Evolutionary conservation across 371 early-diverging fungal genomes (phyloP).

Genomic region (Mortierella sp.): DNA sequence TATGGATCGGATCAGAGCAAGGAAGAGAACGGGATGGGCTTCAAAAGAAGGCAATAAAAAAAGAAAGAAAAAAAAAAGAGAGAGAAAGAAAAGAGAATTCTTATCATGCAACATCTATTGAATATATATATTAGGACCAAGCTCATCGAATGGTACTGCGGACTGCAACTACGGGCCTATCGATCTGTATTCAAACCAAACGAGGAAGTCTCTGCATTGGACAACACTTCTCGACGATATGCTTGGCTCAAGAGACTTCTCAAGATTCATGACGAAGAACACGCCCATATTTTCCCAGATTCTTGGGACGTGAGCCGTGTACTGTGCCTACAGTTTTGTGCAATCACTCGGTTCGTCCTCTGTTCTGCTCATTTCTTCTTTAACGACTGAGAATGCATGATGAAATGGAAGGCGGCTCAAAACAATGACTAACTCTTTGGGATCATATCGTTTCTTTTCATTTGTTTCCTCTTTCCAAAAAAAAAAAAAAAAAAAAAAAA

Average conservation of each 20-base stretch:
- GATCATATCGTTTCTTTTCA: too few relatives aligned
- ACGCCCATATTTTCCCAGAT: constrained; percentile 82
- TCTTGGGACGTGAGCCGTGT: constrained; percentile 82
- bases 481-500: background rate
- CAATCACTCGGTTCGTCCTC: constrained; percentile 76
- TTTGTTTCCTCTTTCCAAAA: background rate
- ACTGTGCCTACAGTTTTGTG: constrained; percentile 82
- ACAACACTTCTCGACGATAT: constrained; percentile 89
- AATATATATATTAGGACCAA: constrained; percentile 59
- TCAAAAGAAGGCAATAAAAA: too few relatives aligned
- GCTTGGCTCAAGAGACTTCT: constrained; percentile 91
- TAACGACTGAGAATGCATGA: too few relatives aligned
- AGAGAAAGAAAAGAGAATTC: background rate
- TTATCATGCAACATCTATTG: background rate
- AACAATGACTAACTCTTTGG: too few relatives aligned
- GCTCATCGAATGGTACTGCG: constrained; percentile 83
- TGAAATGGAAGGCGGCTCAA: too few relatives aligned
- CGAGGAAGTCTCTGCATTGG: constrained; percentile 88
- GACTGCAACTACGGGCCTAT: constrained; percentile 87
- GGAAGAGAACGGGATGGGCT: background rate
- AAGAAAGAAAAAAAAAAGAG: too few relatives aligned
- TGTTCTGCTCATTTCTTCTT: background rate
- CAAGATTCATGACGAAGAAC: constrained; percentile 87
- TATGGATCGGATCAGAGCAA: too few relatives aligned
- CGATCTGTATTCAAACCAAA: constrained; percentile 78